A percentile compares a stretch with the other conserved stretches of the same genome.
Evolutionary conservation across 257 asterid species (phyloP).

Genomic region (Orobanche coerulescens): DNA sequence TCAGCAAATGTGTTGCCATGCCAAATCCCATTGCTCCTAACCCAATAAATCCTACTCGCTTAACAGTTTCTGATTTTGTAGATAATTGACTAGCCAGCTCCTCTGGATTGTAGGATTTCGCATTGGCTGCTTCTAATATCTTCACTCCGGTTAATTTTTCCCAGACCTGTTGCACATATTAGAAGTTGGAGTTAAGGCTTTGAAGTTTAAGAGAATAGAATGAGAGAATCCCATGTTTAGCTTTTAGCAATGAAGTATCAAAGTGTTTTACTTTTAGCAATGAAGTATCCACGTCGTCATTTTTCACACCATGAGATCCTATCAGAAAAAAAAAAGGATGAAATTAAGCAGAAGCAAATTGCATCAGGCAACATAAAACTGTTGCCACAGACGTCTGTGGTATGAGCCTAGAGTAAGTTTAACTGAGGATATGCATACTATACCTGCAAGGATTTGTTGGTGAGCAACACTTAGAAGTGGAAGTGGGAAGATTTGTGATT

Average conservation of each 20-base stretch:
- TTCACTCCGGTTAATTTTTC: conserved; percentile 70
- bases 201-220: neutral
- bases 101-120: conserved; percentile 63
- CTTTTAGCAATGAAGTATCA: conserved; percentile 48
- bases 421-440: neutral
- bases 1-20: conserved; percentile 93
- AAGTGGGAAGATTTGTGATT: conserved; percentile 58
- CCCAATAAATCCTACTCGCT: conserved; percentile 85
- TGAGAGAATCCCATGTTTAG: conserved; percentile 26
- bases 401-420: neutral
- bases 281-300: conserved; percentile 37
- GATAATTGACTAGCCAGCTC: conserved; percentile 54
- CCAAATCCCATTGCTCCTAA: conserved; percentile 99
- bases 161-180: conserved; percentile 57
- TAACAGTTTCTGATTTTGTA: conserved; percentile 49
- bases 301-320: conserved; percentile 53
- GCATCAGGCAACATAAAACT: conserved; percentile 5
- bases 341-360: conserved; percentile 15
- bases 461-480: conserved; percentile 78
- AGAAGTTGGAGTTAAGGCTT: conserved; percentile 19
- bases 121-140: conserved; percentile 56
- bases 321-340: conserved; percentile 15
- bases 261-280: conserved; percentile 50
- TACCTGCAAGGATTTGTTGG: conserved; percentile 97
- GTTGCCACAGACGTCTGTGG: neutral